Evolutionary conservation across 352 stramenopile genomes (phyloP).

Genomic region (Phytophthora europaea): DNA sequence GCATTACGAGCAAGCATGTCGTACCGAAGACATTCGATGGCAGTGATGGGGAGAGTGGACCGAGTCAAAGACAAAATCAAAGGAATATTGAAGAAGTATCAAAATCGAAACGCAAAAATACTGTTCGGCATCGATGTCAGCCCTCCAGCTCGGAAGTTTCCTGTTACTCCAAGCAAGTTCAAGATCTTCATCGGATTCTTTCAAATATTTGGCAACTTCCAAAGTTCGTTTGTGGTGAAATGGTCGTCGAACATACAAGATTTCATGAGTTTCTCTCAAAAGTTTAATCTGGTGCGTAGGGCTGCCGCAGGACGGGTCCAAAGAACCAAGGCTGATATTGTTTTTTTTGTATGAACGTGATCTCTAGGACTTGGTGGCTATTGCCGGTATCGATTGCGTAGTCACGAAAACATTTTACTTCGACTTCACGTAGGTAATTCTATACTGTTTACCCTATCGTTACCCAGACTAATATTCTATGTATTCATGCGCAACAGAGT

Average conservation of each 20-base stretch:
- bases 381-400: constrained; percentile 80
- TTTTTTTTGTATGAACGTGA: background rate
- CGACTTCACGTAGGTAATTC: constrained; percentile 66
- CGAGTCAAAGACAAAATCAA: constrained; percentile 43
- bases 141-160: constrained; percentile 50
- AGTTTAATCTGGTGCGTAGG: constrained; percentile 75
- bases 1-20: constrained; percentile 31
- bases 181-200: constrained; percentile 89
- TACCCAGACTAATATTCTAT: background rate
- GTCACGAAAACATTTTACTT: constrained; percentile 84
- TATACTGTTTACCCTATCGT: background rate
- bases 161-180: constrained; percentile 74
- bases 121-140: constrained; percentile 74
- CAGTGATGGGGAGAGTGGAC: constrained; percentile 36
- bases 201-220: constrained; percentile 86
- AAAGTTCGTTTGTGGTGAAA: constrained; percentile 72
- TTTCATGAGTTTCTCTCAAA: constrained; percentile 71
- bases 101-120: constrained; percentile 42
- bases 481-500: constrained; percentile 38
- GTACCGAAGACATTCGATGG: constrained; percentile 35
- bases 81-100: constrained; percentile 14
- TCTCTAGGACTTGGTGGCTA: constrained; percentile 71
- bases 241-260: constrained; percentile 67
- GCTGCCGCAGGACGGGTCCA: background rate
- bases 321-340: background rate